Evolutionary conservation across 2,329 filamentous ascomycete genomes (phyloP).

Genomic region (Decorospora gaudefroyi): DNA sequence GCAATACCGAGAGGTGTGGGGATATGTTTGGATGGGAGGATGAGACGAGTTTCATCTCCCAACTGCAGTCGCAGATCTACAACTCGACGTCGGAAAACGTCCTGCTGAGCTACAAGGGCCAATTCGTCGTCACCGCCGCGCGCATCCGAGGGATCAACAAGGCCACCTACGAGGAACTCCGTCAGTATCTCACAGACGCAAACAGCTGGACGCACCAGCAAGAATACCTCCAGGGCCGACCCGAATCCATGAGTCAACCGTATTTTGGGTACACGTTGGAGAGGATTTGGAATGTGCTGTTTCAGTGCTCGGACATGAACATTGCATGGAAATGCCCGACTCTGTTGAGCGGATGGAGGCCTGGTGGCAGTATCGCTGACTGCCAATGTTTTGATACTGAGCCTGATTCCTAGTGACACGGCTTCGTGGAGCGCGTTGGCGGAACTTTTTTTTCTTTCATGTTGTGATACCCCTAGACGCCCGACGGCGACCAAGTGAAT

Average conservation of each 20-base stretch:
- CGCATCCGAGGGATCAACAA: slow-evolving; percentile 49
- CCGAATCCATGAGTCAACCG: slow-evolving; percentile 34
- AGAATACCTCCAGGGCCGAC: slow-evolving; percentile 26
- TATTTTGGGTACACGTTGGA: slow-evolving; percentile 38
- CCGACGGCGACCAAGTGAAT: too few relatives aligned
- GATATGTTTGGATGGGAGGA: slow-evolving; percentile 52
- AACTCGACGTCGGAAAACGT: slow-evolving; percentile 40
- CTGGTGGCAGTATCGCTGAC: slow-evolving; percentile 31
- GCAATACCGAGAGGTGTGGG: slow-evolving; percentile 48
- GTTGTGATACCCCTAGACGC: slow-evolving; percentile 13
- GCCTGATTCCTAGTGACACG: slow-evolving; percentile 16
- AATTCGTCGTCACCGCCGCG: slow-evolving; percentile 53
- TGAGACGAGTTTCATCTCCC: slow-evolving; percentile 45
- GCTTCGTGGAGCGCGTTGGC: slow-evolving; percentile 11
- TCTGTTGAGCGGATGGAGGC: slow-evolving; percentile 31
- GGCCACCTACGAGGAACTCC: slow-evolving; percentile 43
- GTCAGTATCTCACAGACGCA: slow-evolving; percentile 28
- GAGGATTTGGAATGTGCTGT: slow-evolving; percentile 37
- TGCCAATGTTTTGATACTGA: slow-evolving; percentile 38
- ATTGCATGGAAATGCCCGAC: slow-evolving; percentile 38
- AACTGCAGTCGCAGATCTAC: slow-evolving; percentile 39
- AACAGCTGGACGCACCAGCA: slow-evolving; percentile 38
- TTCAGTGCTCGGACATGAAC: slow-evolving; percentile 36
- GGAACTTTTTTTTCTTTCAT: slow-evolving; percentile 8
- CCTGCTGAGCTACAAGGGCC: slow-evolving; percentile 54